Evolutionary conservation across 2,329 filamentous ascomycete species (phyloP).

Genomic region (Claviceps cyperi): DNA sequence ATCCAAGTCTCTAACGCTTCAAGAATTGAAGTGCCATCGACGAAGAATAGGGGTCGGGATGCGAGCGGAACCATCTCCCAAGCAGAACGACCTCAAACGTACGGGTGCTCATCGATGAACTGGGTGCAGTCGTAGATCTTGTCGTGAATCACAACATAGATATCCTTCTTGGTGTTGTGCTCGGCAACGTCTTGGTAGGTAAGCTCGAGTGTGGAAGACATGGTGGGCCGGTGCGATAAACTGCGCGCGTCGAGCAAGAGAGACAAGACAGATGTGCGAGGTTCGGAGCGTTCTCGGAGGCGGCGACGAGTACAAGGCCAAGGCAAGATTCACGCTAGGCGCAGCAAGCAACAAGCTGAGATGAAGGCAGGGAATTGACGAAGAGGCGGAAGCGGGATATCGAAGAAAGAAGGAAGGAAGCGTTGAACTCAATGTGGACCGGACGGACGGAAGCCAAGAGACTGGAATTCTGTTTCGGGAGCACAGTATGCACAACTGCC

Average conservation of each 20-base stretch:
- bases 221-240: conserved; percentile 6
- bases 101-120: conserved; percentile 96
- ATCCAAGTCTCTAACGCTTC: neutral
- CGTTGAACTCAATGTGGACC: neutral
- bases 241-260: neutral
- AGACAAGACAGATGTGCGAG: neutral
- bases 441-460: neutral
- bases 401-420: neutral
- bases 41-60: neutral
- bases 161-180: conserved; percentile 88
- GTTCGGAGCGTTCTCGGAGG: too few relatives aligned
- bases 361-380: neutral
- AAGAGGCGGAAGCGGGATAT: neutral
- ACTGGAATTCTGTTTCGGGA: too few relatives aligned
- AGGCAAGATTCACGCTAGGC: neutral
- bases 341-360: neutral
- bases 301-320: neutral
- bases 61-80: neutral
- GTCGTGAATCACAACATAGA: conserved; percentile 85
- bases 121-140: conserved; percentile 84
- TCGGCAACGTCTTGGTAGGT: conserved; percentile 70
- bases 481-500: too few relatives aligned
- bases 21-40: neutral
- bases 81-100: conserved; percentile 22
- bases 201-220: conserved; percentile 31